Evolutionary conservation across 495 filamentous ascomycete genomes (phyloP), one percentile per base, ranked within the genome.

Genomic region (Rostrohypoxylon terebratum): DNA sequence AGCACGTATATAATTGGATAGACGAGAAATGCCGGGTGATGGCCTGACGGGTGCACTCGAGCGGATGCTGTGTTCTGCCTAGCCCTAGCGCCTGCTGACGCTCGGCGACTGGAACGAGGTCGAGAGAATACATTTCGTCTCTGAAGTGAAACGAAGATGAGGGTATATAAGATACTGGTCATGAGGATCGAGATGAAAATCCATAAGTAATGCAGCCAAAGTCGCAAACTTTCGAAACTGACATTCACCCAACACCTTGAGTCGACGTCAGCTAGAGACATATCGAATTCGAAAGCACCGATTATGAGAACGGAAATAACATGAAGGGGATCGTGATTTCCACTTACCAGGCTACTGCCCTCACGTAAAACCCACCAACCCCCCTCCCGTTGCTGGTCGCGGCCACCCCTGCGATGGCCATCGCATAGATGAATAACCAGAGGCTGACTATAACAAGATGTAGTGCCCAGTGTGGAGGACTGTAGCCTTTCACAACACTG

Each of bases 181-280:
- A 88, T 75, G 71, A 90, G 87, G 67, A 93, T 87, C 59, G 87
- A 82, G 50, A 93, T 78, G 80, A 94, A 93, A 78, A 94, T 92
- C 87, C 90, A 94, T 69, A 94, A 84, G 74, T 94, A 94, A 73
- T 94, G 92, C 18, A 90, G 86, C 83, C 86, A 88, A 0, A 94
- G 85, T 68, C 91, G 91, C 44, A 88, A 81, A 5, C 77, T 72
- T 63, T 89, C 84, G 77, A 89, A 92, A 1, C 84, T 77, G 42
- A 82, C 76, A 70, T 86, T 90, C 34, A 93, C 86, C 91, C 91
- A 93, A 78, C 91, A 93, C 91, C 71, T 73, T 57, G 4, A 1
- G 31, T 31, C 4, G 0, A 62, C 8, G 47, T 72, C 38, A 72
- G 64, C 20, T 18, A 34, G 23, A 21, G 3, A 10, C 5, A 48